These are phyloP conservation scores for Wakefieldia striispora DNA, from an alignment of 768 basidiomycete species.

Conservation along the genomic window DNA sequence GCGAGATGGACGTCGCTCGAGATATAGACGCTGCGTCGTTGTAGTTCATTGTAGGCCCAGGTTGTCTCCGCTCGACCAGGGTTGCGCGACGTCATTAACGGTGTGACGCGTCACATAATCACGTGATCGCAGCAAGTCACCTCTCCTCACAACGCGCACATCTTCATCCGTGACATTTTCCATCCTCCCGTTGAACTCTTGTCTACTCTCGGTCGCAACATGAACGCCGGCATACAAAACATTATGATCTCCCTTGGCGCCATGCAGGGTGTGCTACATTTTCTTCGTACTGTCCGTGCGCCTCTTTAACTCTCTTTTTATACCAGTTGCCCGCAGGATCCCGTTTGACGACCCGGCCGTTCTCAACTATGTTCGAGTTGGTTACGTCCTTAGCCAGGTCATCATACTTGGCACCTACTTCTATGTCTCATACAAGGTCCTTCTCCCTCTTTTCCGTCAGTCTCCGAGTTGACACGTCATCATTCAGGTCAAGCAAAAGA, in stretches of 20 bases:
- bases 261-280: constrained; percentile 69
- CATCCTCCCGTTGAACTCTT: constrained; percentile 8
- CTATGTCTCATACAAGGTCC: constrained; percentile 70
- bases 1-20: constrained; percentile 69
- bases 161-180: not conserved
- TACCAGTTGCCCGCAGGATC: constrained; percentile 81
- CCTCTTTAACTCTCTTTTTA: not conserved
- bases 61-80: not conserved
- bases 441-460: not conserved
- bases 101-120: constrained; percentile 16
- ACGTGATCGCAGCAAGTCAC: not conserved
- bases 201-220: constrained; percentile 34
- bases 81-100: constrained; percentile 25
- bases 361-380: constrained; percentile 79
- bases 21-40: constrained; percentile 55
- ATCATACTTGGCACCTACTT: constrained; percentile 75
- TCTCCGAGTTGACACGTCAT: constrained; percentile 14
- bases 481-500: constrained; percentile 84
- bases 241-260: constrained; percentile 87
- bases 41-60: constrained; percentile 29
- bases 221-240: constrained; percentile 78
- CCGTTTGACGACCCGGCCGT: constrained; percentile 86
- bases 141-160: too few species aligned
- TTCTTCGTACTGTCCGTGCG: not conserved
- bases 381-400: constrained; percentile 74